Evolutionary conservation across 176 grass and related monocot species (phyloP), one percentile per base, ranked within the genome.

Genomic region (Poa annua): DNA sequence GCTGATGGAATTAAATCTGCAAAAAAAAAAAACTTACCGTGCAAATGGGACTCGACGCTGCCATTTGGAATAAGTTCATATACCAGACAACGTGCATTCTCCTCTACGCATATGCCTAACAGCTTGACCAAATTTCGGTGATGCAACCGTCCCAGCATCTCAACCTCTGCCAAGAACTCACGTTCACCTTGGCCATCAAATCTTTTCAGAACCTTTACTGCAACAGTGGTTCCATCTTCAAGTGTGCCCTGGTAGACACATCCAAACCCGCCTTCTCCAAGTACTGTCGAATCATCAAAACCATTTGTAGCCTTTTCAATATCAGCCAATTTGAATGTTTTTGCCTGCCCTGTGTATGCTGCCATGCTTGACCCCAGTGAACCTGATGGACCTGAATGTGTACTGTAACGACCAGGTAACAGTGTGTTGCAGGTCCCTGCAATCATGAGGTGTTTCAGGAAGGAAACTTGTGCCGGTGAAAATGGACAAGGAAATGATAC

Each of bases 11-110:
- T 85, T 75, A 42, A 74, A 80, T 62, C 36, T 68, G 44, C 53
- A 89, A 89, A 75, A 75, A 26, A 75, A 26, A 29, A 12, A 24
- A 81, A 88, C 85, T 88, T 90, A 99, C 96, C 93, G 62, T 99
- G 96, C 69, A 99, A 85, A 89, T 99, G 96, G 61, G 93, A 99
- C 64, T 99, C 96, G 69, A 99, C 87, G 21, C 96, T 99, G 51
- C 96, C 93, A 84, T 99, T 96, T n/a, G 93, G 87, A 84, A 99
- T 95, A 70, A 99, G 89, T 83, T 99, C 96, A 67, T 99, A 99
- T 8, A 99, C 84, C 12, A 99, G 91, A 85, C 96, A 99, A 12
- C 88, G 82, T 3, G 84, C 89, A 56, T 96, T 83, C 80, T 99
- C 96, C 83, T 99, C 96, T 5, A 87, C 74, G 11, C 96, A 99